Evolutionary conservation across 805 yeast species (phyloP), one percentile per base, ranked within the genome.

Genomic region (Metschnikowia gruessii): DNA sequence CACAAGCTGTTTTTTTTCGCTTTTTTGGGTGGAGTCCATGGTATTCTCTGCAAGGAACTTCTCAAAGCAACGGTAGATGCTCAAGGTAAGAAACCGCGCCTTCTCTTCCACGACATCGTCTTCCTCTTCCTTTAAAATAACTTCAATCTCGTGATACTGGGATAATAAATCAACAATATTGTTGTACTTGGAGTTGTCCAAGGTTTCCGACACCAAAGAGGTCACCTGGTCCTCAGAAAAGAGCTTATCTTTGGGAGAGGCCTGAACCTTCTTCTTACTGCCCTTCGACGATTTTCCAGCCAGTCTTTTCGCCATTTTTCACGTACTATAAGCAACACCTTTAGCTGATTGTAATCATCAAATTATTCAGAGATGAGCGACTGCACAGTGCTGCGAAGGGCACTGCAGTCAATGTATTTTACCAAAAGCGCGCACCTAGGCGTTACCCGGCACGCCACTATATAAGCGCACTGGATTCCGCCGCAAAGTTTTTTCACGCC

Each of bases 121-220:
- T n/a, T 55, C 53, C 0, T 39, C 34, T 2, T 16, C 40, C 10
- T 28, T 24, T 11, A 62, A 62, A 47, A 40, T 52, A 22, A 45
- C 35, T 45, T 54, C 58, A 16, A 65, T 52, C 1, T 49, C 34
- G 5, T 60, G 62, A 29, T 75, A 67, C 42, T 70, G 72, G 12
- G 63, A 64, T n/a, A 81, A 48, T 33, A 85, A 63, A 4, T 57
- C 58, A 2, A 72, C 77, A 7, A 85, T 62, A 49, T 79, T 75
- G 58, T 86, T 86, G 60, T 78, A 80, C 49, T 75, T 75, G 18
- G 80, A 63, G 5, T 82, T 70, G 32, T 69, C 67, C 3, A 57
- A 59, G 21, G 79, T 62, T 32, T 69, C 69, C 7, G 55, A 43
- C 16, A 57, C 60, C 40, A 64, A 50, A 1, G 40, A 33, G 30